These are phyloP conservation scores for Colletotrichum sp. DNA, from an alignment of 2,329 filamentous ascomycete genomes.

Conservation along the genomic window DNA sequence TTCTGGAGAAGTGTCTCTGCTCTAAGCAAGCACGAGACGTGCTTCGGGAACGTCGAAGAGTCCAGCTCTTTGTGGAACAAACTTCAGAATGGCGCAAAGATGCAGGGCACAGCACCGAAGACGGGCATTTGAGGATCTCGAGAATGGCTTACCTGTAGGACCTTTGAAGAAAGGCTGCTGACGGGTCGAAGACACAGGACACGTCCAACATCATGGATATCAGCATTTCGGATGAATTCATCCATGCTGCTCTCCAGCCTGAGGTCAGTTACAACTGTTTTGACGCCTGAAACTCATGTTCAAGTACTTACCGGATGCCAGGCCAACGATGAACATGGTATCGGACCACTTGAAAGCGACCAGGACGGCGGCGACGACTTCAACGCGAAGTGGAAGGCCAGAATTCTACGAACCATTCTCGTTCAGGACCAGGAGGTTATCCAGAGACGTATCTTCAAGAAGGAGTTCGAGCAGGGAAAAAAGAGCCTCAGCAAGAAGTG, in stretches of 20 bases:
- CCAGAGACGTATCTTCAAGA: neutral
- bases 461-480: neutral
- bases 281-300: neutral
- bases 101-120: neutral
- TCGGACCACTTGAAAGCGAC: neutral
- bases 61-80: neutral
- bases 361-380: neutral
- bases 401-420: neutral
- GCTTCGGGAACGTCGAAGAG: neutral
- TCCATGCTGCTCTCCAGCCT: neutral
- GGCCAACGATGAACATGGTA: neutral
- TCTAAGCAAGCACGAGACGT: neutral
- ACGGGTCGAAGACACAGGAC: slow-evolving; percentile 3
- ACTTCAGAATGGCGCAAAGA: neutral
- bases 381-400: neutral
- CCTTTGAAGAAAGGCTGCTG: neutral
- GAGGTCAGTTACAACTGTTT: neutral
- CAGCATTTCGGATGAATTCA: neutral
- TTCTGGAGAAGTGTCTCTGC: neutral
- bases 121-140: neutral
- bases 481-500: neutral
- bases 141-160: slow-evolving; percentile 5
- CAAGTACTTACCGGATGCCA: neutral
- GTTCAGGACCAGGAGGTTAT: neutral
- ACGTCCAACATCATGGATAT: neutral